Base-by-base conservation (phyloP, 306 rosid genomes). In the Casuarina cunninghamiana region DNA sequence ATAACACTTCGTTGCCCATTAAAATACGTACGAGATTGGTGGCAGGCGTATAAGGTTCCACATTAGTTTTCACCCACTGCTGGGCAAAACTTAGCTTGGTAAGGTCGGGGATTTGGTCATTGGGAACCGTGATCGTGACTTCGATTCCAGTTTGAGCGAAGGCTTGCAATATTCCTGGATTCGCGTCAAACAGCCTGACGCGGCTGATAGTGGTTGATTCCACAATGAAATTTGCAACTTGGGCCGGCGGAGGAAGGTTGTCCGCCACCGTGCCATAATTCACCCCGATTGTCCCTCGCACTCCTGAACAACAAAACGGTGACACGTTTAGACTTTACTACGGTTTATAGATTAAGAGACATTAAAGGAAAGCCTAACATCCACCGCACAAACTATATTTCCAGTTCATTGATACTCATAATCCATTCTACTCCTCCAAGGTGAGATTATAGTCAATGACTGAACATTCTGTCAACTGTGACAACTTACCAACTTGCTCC, bases 231-330 rank as follows among this genome's bases (percentile, higher is more conserved):
- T 82, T 76, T 2, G 90, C 91, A 2, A 93, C 97, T 49, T 80
- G 49, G 0, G 84, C 10, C 10, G 97, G 84, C 42, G 91, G 92
- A 19, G 96, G 92, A 54, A 92, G 96, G 66, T 92, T 77, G 75
- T 83, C 75, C n/a, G 92, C 97, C 50, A 84, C 67, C 0, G 92
- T 92, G 17, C 97, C 97, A 49, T 88, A 89, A 78, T 90, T 93
- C n/a, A 89, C 97, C 53, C 94, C 97, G 45, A 90, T 88, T 2
- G 82, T 60, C 62, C 92, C 91, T 57, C 79, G 75, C 3, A 53
- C 89, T 62, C 77, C 89, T 87, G 79, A 42, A 63, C 38, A 73
- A 51, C 21, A 37, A 66, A 9, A 42, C 10, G 11, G n/a, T 13
- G 12, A 11, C 26, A 66, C 8, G 12, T 16, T 41, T 66, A 66